Evolutionary conservation across 306 rosid genomes (phyloP).

Genomic region (Rosa multiflora): DNA sequence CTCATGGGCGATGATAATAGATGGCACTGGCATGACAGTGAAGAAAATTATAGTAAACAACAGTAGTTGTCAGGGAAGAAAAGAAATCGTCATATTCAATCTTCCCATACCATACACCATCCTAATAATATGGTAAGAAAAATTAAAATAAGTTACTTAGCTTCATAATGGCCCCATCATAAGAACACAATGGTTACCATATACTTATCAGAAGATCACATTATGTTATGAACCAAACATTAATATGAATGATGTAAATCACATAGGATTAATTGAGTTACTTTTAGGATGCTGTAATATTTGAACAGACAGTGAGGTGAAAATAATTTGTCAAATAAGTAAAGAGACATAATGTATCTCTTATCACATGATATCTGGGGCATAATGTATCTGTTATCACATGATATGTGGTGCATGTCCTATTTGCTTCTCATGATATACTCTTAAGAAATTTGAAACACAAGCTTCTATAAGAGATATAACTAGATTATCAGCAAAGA

Average conservation of each 20-base stretch:
- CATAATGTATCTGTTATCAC: not conserved
- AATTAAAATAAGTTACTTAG: not conserved
- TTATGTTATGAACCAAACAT: not conserved
- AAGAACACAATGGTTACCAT: not conserved
- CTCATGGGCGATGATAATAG: constrained; percentile 85
- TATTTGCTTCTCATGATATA: not conserved
- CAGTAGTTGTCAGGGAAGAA: not conserved
- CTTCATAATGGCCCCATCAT: not conserved
- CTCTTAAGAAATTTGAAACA: not conserved
- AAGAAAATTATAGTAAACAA: not conserved
- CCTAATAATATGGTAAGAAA: not conserved
- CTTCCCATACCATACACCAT: constrained; percentile 6
- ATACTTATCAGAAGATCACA: not conserved
- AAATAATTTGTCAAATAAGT: not conserved
- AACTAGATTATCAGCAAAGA: not conserved
- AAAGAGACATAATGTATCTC: not conserved
- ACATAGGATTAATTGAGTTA: too few species aligned
- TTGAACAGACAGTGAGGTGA: not conserved
- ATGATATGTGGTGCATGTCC: not conserved
- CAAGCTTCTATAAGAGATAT: not conserved
- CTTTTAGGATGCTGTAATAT: too few species aligned
- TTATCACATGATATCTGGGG: too few species aligned
- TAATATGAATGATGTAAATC: not conserved
- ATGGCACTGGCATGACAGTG: constrained; percentile 58
- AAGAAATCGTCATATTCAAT: not conserved